Evolutionary conservation across 345 rosid species (phyloP).

Genomic region (Brassica incana): DNA sequence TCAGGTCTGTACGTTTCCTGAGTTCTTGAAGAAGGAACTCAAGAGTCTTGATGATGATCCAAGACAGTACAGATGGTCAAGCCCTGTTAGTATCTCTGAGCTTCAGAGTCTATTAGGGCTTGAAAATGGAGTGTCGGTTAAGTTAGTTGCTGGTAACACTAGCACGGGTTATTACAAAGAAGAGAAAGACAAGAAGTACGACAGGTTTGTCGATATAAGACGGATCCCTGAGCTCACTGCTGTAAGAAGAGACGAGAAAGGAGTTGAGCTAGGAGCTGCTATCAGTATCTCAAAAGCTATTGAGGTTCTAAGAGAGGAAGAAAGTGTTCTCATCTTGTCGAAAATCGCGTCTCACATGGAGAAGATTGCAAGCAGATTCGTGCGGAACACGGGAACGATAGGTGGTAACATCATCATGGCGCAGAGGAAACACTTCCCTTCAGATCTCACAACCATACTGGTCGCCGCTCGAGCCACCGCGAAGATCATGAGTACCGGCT

Average conservation of each 20-base stretch:
- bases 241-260: constrained; percentile 49
- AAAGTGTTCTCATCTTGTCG: constrained; percentile 18
- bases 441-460: constrained; percentile 80
- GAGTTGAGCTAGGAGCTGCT: constrained; percentile 72
- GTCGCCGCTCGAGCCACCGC: constrained; percentile 64
- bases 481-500: constrained; percentile 37
- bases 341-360: constrained; percentile 73
- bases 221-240: constrained; percentile 55
- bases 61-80: constrained; percentile 49
- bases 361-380: constrained; percentile 59
- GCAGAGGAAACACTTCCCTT: constrained; percentile 69
- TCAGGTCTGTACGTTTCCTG: constrained; percentile 51
- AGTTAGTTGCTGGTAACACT: constrained; percentile 79
- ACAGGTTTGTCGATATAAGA: constrained; percentile 65
- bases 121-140: constrained; percentile 35
- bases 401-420: constrained; percentile 92
- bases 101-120: constrained; percentile 49
- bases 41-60: constrained; percentile 51
- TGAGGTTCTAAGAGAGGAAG: constrained; percentile 50
- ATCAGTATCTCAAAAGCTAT: constrained; percentile 75
- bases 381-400: constrained; percentile 68
- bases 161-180: constrained; percentile 81
- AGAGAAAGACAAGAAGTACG: constrained; percentile 31
- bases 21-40: constrained; percentile 57
- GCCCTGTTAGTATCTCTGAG: constrained; percentile 53